phyloP scores from a whole-genome alignment of 2,329 filamentous ascomycete genomes.

The Arthroderma uncinatum region DNA sequence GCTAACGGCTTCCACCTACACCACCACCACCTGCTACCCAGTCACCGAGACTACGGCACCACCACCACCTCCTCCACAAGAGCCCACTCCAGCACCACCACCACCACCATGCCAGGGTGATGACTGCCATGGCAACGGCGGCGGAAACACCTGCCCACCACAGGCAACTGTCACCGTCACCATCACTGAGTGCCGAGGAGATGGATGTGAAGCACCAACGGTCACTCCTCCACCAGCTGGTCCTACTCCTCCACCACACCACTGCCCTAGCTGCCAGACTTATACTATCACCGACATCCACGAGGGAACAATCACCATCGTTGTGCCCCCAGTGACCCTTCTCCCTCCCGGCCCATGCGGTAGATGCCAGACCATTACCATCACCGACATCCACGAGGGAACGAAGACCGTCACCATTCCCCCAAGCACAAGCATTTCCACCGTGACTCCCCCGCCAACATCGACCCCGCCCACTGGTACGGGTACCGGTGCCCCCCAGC shows the following conservation, averaged over 20 bases:
- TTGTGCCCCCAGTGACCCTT: conserved; percentile 16
- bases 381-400: conserved; percentile 1
- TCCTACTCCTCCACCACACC: conserved; percentile 4
- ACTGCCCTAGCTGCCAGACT: conserved; percentile 20
- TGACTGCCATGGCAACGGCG: conserved; percentile 2
- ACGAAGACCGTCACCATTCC: not conserved
- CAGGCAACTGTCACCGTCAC: conserved; percentile 15
- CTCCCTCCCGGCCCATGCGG: not conserved
- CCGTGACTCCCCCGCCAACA: conserved; percentile 5
- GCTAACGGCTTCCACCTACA: conserved; percentile 18
- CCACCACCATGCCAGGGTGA: conserved; percentile 7
- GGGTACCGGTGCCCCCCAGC: not conserved
- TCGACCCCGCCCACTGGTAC: conserved; percentile 1
- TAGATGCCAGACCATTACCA: not conserved
- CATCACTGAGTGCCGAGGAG: conserved; percentile 13
- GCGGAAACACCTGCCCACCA: conserved; percentile 8
- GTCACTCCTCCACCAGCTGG: conserved; percentile 6
- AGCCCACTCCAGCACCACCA: conserved; percentile 9
- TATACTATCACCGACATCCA: conserved; percentile 22
- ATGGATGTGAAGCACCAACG: conserved; percentile 7
- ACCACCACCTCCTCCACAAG: not conserved
- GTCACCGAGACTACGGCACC: conserved; percentile 14
- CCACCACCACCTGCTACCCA: conserved; percentile 24
- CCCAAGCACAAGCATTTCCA: not conserved
- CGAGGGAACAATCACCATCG: conserved; percentile 20